phyloP scores from a whole-genome alignment of 176 grass and related monocot genomes.

The Triticum urartu region DNA sequence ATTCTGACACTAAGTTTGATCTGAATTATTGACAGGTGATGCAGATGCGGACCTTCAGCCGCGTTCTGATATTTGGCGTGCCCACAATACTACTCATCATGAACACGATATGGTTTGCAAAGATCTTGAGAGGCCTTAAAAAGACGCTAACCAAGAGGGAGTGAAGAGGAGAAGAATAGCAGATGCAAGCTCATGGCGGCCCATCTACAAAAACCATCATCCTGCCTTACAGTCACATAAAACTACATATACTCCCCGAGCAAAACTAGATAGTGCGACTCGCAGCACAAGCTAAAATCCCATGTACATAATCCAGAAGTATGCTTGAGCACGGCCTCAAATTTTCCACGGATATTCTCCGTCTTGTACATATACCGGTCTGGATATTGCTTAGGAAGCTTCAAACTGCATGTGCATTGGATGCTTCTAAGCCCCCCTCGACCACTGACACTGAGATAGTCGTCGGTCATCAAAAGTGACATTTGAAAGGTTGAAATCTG shows the following conservation, averaged over 20 bases:
- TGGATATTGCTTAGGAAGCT: conserved; percentile 25
- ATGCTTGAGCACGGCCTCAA: not conserved
- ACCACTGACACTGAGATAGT: not conserved
- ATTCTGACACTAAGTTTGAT: conserved; percentile 25
- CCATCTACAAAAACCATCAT: conserved; percentile 2
- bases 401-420: conserved; percentile 7
- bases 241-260: conserved; percentile 4
- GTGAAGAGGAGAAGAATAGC: conserved; percentile 63
- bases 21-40: conserved; percentile 53
- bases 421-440: conserved; percentile 6
- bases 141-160: conserved; percentile 87
- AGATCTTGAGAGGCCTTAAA: conserved; percentile 92
- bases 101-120: conserved; percentile 93
- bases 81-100: conserved; percentile 71
- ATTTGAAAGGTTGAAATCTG: conserved; percentile 6
- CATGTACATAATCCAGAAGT: conserved; percentile 38
- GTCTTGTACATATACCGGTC: conserved; percentile 40
- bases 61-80: conserved; percentile 67
- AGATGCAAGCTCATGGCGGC: conserved; percentile 16
- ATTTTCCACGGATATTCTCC: conserved; percentile 33
- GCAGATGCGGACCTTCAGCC: conserved; percentile 64
- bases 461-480: not conserved
- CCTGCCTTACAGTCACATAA: conserved; percentile 30
- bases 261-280: conserved; percentile 25
- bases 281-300: conserved; percentile 24